Conservation (phyloP, 176 grass and related monocot genomes). For the Oryza australiensis region DNA sequence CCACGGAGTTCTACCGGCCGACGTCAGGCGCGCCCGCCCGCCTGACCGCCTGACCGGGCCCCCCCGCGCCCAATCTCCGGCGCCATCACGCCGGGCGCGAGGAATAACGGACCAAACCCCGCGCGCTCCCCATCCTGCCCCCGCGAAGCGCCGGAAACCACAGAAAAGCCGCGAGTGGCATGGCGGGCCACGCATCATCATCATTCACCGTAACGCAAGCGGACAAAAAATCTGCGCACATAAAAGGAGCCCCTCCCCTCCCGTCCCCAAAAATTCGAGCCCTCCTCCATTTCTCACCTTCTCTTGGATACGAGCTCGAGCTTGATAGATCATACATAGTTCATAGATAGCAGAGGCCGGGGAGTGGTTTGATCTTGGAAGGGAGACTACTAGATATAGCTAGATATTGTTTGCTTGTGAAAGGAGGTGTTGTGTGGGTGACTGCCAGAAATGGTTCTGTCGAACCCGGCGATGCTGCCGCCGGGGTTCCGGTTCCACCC, state of each 20-base stretch:
- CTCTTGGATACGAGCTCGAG: neutral
- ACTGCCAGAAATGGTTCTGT: constrained; percentile 39
- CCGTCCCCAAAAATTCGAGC: constrained; percentile 66
- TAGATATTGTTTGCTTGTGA: neutral
- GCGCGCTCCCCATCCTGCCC: neutral
- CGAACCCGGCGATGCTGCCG: constrained; percentile 70
- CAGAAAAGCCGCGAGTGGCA: neutral
- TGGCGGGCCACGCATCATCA: neutral
- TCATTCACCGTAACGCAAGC: neutral
- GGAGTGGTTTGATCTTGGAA: no score
- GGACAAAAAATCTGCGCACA: constrained; percentile 47
- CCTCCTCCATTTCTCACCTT: constrained; percentile 16
- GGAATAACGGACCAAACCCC: constrained; percentile 25
- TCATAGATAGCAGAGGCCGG: neutral
- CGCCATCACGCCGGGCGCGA: constrained; percentile 27
- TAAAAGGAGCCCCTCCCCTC: constrained; percentile 60
- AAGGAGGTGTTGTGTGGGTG: neutral
- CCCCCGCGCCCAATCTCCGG: neutral
- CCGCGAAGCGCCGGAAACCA: neutral
- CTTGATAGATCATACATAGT: neutral
- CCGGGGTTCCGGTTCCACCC: constrained; percentile 98
- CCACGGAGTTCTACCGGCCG: constrained; percentile 5
- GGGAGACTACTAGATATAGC: neutral
- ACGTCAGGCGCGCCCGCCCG: constrained; percentile 1
- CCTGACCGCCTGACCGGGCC: neutral